Evolutionary conservation across 495 filamentous ascomycete species (phyloP).

Genomic region (Aspergillus indologenus): DNA sequence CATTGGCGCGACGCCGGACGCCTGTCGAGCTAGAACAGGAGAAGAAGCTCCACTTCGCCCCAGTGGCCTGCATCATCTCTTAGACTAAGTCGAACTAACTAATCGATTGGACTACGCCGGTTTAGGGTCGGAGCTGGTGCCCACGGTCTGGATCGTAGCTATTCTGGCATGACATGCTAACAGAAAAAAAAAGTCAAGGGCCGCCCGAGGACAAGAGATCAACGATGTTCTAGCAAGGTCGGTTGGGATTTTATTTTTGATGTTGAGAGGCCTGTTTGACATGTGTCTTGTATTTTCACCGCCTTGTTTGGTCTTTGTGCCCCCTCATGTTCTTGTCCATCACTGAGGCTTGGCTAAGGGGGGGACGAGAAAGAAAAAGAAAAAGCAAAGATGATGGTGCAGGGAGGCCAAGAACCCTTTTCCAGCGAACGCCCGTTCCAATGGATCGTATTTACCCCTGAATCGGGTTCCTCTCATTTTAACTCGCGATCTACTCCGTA

Average conservation of each 20-base stretch:
- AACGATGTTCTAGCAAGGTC: not conserved
- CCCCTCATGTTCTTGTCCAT: no score
- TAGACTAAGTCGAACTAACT: no score
- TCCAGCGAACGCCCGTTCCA: not conserved
- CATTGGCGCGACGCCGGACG: slow-evolving; percentile 5
- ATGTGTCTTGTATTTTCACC: not conserved
- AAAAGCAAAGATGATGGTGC: not conserved
- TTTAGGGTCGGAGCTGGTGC: not conserved
- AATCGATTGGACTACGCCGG: no score
- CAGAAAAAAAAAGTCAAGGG: not conserved
- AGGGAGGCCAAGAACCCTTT: not conserved
- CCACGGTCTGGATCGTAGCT: slow-evolving; percentile 5
- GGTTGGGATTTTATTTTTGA: no score
- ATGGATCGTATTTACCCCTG: slow-evolving; percentile 2
- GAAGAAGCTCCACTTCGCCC: slow-evolving; percentile 11
- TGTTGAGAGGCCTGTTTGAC: no score
- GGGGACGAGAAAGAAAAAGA: not conserved
- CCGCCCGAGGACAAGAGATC: not conserved
- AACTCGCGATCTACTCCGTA: slow-evolving; percentile 19
- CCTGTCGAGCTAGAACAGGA: not conserved
- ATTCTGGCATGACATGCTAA: not conserved
- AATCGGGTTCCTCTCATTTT: slow-evolving; percentile 10
- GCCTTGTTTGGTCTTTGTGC: not conserved
- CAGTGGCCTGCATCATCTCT: slow-evolving; percentile 10
- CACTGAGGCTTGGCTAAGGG: not conserved